Evolutionary conservation across 495 filamentous ascomycete species (phyloP).

Genomic region (Tetracladium marchalianum): DNA sequence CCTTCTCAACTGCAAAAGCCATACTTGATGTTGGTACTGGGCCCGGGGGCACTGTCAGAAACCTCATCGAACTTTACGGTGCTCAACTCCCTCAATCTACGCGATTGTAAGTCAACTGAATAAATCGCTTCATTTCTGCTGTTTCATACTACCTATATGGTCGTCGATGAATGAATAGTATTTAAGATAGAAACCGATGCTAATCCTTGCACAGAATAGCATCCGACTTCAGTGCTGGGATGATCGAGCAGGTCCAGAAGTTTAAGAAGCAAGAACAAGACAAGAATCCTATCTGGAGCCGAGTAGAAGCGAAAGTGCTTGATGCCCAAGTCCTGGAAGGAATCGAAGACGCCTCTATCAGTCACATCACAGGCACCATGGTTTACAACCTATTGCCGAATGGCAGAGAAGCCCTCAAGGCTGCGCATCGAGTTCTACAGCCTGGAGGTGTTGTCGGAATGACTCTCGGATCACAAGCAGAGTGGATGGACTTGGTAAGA

Average conservation of each 20-base stretch:
- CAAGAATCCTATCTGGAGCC: background rate
- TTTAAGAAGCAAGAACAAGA: background rate
- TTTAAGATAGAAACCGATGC: too few species aligned
- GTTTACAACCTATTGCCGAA: background rate
- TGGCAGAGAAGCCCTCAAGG: background rate
- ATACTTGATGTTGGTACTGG: conserved; percentile 7
- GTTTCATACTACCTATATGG: too few species aligned
- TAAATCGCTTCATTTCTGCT: too few species aligned
- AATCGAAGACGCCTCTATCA: conserved; percentile 1
- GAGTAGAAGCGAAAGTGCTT: background rate
- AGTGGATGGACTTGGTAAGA: conserved; percentile 3
- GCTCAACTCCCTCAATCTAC: background rate
- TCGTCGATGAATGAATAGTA: too few species aligned
- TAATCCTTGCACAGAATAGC: background rate
- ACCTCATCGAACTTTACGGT: background rate
- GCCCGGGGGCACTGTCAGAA: background rate
- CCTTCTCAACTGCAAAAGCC: conserved; percentile 1
- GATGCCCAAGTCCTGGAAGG: background rate
- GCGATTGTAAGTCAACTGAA: background rate
- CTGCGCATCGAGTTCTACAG: conserved; percentile 2
- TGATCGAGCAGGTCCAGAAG: background rate
- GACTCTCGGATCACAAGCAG: background rate
- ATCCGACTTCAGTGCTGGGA: conserved; percentile 2
- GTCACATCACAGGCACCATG: background rate
- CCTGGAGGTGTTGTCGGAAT: background rate